Evolutionary conservation across 352 stramenopile species (phyloP), one percentile per base, ranked within the genome.

Genomic region (Globisporangium iwayamae): DNA sequence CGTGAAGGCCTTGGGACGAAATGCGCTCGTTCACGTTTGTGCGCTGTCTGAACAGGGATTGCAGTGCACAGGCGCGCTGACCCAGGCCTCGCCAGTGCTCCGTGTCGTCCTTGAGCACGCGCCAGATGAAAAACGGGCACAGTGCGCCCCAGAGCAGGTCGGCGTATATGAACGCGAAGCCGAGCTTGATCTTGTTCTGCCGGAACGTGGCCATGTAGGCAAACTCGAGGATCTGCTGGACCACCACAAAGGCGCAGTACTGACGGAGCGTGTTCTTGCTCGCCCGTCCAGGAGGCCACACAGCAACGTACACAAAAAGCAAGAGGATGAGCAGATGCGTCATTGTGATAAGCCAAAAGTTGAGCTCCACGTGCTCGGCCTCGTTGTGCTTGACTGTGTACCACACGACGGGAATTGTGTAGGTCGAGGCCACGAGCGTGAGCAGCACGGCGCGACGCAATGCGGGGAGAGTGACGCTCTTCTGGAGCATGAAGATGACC

Each of bases 91-190:
- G 72, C 83, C 85, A 94, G 63, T 94, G 72, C 54, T 80, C 76
- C 3, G 85, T 94, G 57, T 94, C 85, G 7, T 80, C 85, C 36
- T 78, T 79, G 14, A 94, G 70, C n/a, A 94, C 72, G 55, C 83
- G 74, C 83, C 82, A 93, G 63, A 93, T 78, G 8, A 93, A 67
- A 38, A 84, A 61, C 18, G 79, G 79, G 51, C 68, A 78, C 5
- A 72, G 11, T 4, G 63, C 18, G 1, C 30, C 51, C 50, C 67
- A 75, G 25, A 68, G 47, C 18, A 69, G 14, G 6, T 48, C 56
- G 4, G 55, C 55, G 9, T 69, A 62, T 5, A 62, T 62, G 28
- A 69, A 45, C 14, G 34, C 47, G 30, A 51, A 67, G 11, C 61
- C 66, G 13, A 36, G 10, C 25, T 71, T 30, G 56, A 69, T 39